phyloP scores from a whole-genome alignment of 495 filamentous ascomycete species.

The Tuber aestivum region DNA sequence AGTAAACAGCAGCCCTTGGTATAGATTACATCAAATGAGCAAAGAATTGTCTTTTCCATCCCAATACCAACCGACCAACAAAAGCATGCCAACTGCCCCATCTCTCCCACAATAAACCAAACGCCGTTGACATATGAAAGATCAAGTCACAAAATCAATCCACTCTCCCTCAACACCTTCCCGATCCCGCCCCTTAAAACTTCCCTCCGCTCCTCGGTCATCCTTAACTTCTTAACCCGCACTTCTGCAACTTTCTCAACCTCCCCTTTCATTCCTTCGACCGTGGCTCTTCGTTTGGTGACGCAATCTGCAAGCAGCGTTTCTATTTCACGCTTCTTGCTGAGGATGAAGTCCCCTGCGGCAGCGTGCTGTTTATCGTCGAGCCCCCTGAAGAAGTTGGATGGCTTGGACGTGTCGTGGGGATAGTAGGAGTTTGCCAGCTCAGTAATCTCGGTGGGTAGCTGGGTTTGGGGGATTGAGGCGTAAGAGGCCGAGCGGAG shows the following conservation, averaged over 20 bases:
- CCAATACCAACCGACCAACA: neutral
- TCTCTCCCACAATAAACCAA: neutral
- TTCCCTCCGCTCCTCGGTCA: constrained; percentile 32
- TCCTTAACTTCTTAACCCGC: constrained; percentile 27
- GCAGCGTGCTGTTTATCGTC: constrained; percentile 31
- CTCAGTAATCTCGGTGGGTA: constrained; percentile 28
- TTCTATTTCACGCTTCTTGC: constrained; percentile 64
- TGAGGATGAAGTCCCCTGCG: constrained; percentile 33
- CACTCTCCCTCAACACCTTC: constrained; percentile 31
- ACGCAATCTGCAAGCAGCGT: constrained; percentile 70
- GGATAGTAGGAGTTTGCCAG: constrained; percentile 34
- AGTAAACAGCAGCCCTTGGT: neutral
- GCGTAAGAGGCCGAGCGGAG: constrained; percentile 13
- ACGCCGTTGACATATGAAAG: neutral
- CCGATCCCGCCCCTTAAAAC: constrained; percentile 30
- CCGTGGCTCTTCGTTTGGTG: constrained; percentile 42
- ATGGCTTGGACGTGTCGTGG: constrained; percentile 26
- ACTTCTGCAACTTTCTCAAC: constrained; percentile 44
- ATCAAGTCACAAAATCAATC: constrained; percentile 12
- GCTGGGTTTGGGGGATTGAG: constrained; percentile 22
- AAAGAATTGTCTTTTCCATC: neutral
- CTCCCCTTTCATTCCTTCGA: constrained; percentile 65
- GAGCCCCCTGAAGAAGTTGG: constrained; percentile 35
- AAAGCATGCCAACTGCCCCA: neutral
- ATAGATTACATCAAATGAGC: constrained; percentile 4